A percentile compares a stretch with the other conserved stretches of the same genome.
Conservation (phyloP, 2,329 filamentous ascomycete species). For the Fusarium keratoplasticum region DNA sequence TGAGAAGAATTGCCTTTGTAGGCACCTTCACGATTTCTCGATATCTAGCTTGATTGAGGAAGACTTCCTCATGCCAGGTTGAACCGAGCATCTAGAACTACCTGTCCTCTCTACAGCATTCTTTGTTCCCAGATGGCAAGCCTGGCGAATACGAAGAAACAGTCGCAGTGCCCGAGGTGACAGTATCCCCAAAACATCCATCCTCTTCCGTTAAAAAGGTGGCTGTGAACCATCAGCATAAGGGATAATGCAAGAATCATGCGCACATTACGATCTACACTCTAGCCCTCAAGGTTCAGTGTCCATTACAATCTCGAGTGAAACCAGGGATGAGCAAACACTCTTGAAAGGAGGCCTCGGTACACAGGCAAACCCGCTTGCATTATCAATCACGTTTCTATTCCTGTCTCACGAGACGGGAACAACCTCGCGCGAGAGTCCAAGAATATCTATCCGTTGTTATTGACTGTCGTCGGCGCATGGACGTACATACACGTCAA, state of each 20-base stretch:
- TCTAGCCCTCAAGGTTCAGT: not conserved
- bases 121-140: not conserved
- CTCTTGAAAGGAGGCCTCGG: not conserved
- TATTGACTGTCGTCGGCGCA: not conserved
- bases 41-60: not conserved
- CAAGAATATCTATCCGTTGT: slow-evolving; percentile 10
- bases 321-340: slow-evolving; percentile 3
- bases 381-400: slow-evolving; percentile 14
- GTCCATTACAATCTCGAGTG: not conserved
- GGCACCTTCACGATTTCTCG: not conserved
- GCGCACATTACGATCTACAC: slow-evolving; percentile 32
- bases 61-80: not conserved
- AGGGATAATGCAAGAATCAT: not conserved
- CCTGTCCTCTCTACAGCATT: not conserved
- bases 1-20: not conserved
- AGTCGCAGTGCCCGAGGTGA: not conserved
- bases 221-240: not conserved
- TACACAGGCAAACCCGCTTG: slow-evolving; percentile 9
- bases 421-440: slow-evolving; percentile 8
- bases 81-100: not conserved
- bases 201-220: not conserved
- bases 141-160: not conserved
- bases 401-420: slow-evolving; percentile 16
- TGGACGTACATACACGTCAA: slow-evolving; percentile 11
- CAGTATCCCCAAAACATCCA: not conserved